Evolutionary conservation across 1,284 basidiomycete species (phyloP).

Genomic region (Puccinia polysora): DNA sequence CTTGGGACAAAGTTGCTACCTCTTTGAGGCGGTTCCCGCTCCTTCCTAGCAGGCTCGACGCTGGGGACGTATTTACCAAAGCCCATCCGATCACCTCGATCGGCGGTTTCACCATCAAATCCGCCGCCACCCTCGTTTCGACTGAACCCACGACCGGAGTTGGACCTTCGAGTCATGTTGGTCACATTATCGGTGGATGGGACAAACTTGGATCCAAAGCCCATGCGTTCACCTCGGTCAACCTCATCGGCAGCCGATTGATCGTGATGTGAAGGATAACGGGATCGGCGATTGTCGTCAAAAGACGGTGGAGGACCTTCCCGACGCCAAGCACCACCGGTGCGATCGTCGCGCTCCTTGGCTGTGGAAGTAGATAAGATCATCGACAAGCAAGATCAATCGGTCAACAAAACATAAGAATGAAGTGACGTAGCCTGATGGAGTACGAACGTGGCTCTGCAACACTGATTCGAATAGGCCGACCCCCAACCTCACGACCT

Average conservation of each 20-base stretch:
- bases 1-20: conserved; percentile 30
- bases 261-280: conserved; percentile 23
- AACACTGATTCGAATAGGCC: conserved; percentile 82
- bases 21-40: conserved; percentile 28
- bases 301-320: conserved; percentile 34
- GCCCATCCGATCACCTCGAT: conserved; percentile 31
- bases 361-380: conserved; percentile 6
- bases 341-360: conserved; percentile 43
- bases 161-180: conserved; percentile 5
- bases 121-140: conserved; percentile 12
- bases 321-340: conserved; percentile 35
- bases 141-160: conserved; percentile 31
- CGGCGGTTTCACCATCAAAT: conserved; percentile 22
- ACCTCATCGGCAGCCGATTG: conserved; percentile 24
- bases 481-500: conserved; percentile 61
- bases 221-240: conserved; percentile 41
- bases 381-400: background rate
- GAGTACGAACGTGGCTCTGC: conserved; percentile 79
- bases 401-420: background rate
- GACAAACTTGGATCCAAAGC: conserved; percentile 39
- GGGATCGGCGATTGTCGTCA: conserved; percentile 38
- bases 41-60: conserved; percentile 29
- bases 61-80: conserved; percentile 38
- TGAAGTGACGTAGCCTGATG: conserved; percentile 24
- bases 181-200: conserved; percentile 14